Evolutionary conservation across 768 basidiomycete genomes (phyloP).

Genomic region (Russula brevipes): DNA sequence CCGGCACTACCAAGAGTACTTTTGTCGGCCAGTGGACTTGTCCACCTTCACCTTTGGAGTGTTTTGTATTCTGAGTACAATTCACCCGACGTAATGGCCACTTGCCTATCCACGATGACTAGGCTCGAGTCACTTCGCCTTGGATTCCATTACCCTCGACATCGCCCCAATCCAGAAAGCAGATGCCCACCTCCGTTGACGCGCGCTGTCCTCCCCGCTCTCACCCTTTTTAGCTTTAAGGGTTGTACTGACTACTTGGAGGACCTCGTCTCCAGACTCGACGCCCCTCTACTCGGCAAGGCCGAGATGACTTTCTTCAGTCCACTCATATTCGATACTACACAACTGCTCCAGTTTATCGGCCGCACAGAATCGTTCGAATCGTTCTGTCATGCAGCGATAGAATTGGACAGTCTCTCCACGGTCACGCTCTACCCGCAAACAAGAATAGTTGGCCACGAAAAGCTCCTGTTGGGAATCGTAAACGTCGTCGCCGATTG

Average conservation of each 20-base stretch:
- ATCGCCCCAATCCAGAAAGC: not conserved
- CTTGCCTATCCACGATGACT: not conserved
- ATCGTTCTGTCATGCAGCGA: not conserved
- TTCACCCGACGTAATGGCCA: not conserved
- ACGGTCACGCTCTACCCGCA: no score
- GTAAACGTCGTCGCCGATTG: not conserved
- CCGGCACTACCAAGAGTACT: not conserved
- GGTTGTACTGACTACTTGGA: not conserved
- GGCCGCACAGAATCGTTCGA: not conserved
- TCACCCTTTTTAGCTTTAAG: not conserved
- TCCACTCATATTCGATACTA: not conserved
- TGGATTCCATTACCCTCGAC: not conserved
- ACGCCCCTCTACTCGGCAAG: not conserved
- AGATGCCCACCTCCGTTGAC: not conserved
- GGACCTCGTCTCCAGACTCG: not conserved
- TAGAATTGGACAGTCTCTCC: not conserved
- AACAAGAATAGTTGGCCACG: not conserved
- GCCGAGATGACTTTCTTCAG: not conserved
- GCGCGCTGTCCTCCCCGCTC: not conserved
- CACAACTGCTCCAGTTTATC: not conserved
- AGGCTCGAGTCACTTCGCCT: not conserved
- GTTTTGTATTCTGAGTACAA: not conserved
- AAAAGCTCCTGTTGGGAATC: not conserved
- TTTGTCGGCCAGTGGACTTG: not conserved
- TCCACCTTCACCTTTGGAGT: not conserved